Conservation (phyloP, 805 yeast species). For the Yamadazyma insecticola region DNA sequence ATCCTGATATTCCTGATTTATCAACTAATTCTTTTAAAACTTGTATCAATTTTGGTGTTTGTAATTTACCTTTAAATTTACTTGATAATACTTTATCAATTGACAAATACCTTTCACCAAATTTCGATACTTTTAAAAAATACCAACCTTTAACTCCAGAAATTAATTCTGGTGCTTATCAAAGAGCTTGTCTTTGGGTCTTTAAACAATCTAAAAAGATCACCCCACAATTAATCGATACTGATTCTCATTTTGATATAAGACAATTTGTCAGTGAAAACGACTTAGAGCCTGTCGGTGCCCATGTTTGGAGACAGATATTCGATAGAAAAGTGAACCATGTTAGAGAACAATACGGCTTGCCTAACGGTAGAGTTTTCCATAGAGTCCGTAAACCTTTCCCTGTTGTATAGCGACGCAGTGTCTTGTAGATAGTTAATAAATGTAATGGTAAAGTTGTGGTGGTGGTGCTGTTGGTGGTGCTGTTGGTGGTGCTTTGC, state of each 20-base stretch:
- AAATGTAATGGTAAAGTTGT: no score
- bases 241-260: constrained; percentile 53
- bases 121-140: constrained; percentile 42
- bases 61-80: constrained; percentile 58
- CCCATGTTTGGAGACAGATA: constrained; percentile 82
- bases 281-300: constrained; percentile 75
- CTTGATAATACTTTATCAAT: constrained; percentile 54
- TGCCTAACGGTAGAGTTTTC: constrained; percentile 73
- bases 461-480: no score
- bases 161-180: constrained; percentile 68
- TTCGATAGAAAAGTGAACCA: constrained; percentile 72
- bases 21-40: constrained; percentile 64
- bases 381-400: constrained; percentile 48
- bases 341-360: constrained; percentile 69
- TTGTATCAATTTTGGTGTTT: constrained; percentile 71
- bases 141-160: constrained; percentile 87
- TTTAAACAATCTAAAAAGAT: constrained; percentile 60
- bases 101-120: constrained; percentile 26
- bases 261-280: constrained; percentile 58
- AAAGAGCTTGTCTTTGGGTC: constrained; percentile 87
- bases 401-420: no score
- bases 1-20: constrained; percentile 88
- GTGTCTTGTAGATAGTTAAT: no score
- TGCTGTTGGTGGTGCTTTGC: no score
- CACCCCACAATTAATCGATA: constrained; percentile 11